phyloP scores from a whole-genome alignment of 2,329 filamentous ascomycete species.

The Xylariaceae sp. region DNA sequence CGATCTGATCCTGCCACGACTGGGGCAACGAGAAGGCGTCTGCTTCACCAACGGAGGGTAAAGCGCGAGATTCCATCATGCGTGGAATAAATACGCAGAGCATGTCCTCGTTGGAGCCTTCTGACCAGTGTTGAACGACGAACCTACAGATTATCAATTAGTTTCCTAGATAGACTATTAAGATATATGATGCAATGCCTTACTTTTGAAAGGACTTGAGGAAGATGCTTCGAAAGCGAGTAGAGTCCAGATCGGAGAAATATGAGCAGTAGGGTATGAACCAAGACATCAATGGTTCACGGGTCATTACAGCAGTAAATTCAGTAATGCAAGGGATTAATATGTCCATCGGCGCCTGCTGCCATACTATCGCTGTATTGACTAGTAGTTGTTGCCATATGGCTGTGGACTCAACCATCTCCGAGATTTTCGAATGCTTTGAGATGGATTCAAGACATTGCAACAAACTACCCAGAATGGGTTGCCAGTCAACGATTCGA shows the following conservation, averaged over 20 bases:
- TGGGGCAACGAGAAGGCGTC: slow-evolving; percentile 57
- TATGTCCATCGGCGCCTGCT: slow-evolving; percentile 73
- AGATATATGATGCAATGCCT: slow-evolving; percentile 21
- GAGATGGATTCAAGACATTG: slow-evolving; percentile 48
- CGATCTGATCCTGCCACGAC: slow-evolving; percentile 69
- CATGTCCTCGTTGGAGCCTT: slow-evolving; percentile 60
- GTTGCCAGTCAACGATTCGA: slow-evolving; percentile 68
- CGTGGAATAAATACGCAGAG: slow-evolving; percentile 65
- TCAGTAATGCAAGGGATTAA: slow-evolving; percentile 65
- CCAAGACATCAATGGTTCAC: slow-evolving; percentile 61
- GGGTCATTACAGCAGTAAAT: slow-evolving; percentile 61
- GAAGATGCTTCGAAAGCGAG: slow-evolving; percentile 74
- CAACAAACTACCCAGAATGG: slow-evolving; percentile 54
- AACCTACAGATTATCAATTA: slow-evolving; percentile 55
- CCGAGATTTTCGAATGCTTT: slow-evolving; percentile 37
- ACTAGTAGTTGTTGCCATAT: slow-evolving; percentile 58
- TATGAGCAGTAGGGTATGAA: slow-evolving; percentile 85
- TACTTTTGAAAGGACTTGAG: slow-evolving; percentile 77
- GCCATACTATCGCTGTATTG: slow-evolving; percentile 63
- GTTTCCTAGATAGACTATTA: slow-evolving; percentile 6
- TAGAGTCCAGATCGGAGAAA: slow-evolving; percentile 67
- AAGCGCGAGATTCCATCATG: slow-evolving; percentile 53
- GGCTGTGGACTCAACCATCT: slow-evolving; percentile 32
- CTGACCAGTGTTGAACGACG: slow-evolving; percentile 68
- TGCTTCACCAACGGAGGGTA: slow-evolving; percentile 50